phyloP scores from a whole-genome alignment of 768 basidiomycete species.

The Tricholoma terreum region DNA sequence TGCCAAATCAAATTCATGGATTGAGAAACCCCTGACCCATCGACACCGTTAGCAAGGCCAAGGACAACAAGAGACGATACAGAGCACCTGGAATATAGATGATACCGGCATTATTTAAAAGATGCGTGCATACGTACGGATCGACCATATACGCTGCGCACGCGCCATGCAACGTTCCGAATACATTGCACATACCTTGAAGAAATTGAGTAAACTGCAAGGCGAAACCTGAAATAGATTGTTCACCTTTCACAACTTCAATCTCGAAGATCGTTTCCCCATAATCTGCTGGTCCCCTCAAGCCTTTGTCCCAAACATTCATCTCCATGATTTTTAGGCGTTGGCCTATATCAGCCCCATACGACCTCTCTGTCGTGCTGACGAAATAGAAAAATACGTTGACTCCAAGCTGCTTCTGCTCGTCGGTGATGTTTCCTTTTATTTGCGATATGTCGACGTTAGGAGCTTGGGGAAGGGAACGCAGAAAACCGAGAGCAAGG shows the following conservation, averaged over 20 bases:
- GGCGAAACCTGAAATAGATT: background rate
- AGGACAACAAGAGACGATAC: constrained; percentile 40
- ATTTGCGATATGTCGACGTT: constrained; percentile 29
- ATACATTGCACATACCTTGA: constrained; percentile 55
- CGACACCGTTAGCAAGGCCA: constrained; percentile 35
- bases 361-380: constrained; percentile 31
- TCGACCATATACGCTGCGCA: constrained; percentile 57
- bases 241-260: constrained; percentile 33
- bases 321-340: constrained; percentile 35
- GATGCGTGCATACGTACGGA: constrained; percentile 33
- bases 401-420: constrained; percentile 33
- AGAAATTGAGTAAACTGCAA: background rate
- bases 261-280: constrained; percentile 40
- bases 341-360: constrained; percentile 36
- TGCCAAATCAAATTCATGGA: constrained; percentile 52
- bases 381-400: constrained; percentile 37
- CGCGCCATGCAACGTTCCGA: constrained; percentile 50
- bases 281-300: constrained; percentile 7
- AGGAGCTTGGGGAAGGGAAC: constrained; percentile 7
- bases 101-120: background rate
- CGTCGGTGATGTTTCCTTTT: constrained; percentile 38
- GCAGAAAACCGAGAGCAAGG: background rate
- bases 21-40: constrained; percentile 47
- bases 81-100: constrained; percentile 34
- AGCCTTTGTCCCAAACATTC: constrained; percentile 27